Base-by-base conservation (phyloP, 2,329 filamentous ascomycete genomes). In the Cordyceps pruinosa region DNA sequence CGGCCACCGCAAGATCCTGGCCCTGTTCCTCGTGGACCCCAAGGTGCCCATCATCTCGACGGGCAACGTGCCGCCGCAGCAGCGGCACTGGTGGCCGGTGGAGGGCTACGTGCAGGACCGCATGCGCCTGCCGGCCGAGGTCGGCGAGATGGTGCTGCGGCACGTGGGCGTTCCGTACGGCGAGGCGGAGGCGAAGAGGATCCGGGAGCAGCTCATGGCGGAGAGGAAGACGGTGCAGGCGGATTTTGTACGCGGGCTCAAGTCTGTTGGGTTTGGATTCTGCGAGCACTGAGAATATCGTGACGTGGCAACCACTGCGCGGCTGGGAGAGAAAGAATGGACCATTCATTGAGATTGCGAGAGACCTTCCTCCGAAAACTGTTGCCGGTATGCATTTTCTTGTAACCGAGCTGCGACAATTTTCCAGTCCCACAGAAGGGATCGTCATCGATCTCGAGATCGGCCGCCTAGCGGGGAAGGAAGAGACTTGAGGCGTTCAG, bases 11-110 rank as follows among this genome's bases (percentile, higher is more conserved):
- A 81, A 82, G 64, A 80, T 86, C 48, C 68, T 87, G 3, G 81
- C 79, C 0, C 69, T 87, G 10, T 87, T 81, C 64, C 74, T 87
- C 2, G 77, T 87, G 2, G 82, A 87, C 63, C 84, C 84, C 0
- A 63, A 75, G 21, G 61, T 72, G 1, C 75, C 74, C 1, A 55
- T 77, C 68, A 67, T 75, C 57, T 72, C 71, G 1, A 77, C 75
- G 10, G 70, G 72, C 30, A 77, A 75, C 28, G 71, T 77, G n/a
- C 73, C 74, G 21, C 74, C 74, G 2, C 74, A 77, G 65, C 73
- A 73, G 62, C 61, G 59, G 17, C 57, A 69, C 35, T 77, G 75
- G 74, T 75, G 41, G 41, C 30, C 26, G 9, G 48, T n/a, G 30
- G 39, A 42, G 49, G 47, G 21, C 2, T 23, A 26, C n/a, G 35